These are phyloP conservation scores for Trichoderma asperelloides DNA, from an alignment of 495 filamentous ascomycete genomes.

Conservation along the genomic window DNA sequence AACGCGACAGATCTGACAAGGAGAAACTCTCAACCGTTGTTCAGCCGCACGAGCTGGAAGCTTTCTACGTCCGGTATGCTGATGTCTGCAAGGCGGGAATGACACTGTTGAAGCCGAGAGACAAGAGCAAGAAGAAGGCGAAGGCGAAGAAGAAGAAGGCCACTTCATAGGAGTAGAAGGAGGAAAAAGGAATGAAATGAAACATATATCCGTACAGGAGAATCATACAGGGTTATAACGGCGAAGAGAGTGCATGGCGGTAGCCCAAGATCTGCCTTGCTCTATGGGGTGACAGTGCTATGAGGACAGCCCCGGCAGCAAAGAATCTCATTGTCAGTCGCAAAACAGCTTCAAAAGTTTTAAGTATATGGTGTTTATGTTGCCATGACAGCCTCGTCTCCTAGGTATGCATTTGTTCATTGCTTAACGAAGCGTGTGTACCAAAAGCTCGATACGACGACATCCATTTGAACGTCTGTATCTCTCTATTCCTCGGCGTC, in stretches of 20 bases:
- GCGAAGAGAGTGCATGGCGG: background rate
- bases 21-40: constrained; percentile 83
- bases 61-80: constrained; percentile 80
- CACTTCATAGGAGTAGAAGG: background rate
- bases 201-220: background rate
- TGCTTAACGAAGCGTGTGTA: too few species aligned
- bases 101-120: constrained; percentile 79
- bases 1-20: constrained; percentile 43
- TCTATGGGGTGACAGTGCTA: background rate
- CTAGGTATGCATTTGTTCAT: too few species aligned
- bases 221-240: background rate
- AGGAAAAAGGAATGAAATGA: background rate
- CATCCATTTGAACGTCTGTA: too few species aligned
- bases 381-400: background rate
- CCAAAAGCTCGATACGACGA: too few species aligned
- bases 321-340: background rate
- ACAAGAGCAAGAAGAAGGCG: constrained; percentile 73
- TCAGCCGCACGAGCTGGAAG: constrained; percentile 60
- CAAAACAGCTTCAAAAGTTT: background rate
- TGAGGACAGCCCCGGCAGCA: background rate
- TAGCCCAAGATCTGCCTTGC: background rate
- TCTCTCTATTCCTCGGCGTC: too few species aligned
- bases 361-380: background rate
- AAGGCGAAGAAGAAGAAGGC: constrained; percentile 62
- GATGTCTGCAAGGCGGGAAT: constrained; percentile 87